Base-by-base conservation (phyloP, 768 basidiomycete genomes). In the Mrakia frigida region DNA sequence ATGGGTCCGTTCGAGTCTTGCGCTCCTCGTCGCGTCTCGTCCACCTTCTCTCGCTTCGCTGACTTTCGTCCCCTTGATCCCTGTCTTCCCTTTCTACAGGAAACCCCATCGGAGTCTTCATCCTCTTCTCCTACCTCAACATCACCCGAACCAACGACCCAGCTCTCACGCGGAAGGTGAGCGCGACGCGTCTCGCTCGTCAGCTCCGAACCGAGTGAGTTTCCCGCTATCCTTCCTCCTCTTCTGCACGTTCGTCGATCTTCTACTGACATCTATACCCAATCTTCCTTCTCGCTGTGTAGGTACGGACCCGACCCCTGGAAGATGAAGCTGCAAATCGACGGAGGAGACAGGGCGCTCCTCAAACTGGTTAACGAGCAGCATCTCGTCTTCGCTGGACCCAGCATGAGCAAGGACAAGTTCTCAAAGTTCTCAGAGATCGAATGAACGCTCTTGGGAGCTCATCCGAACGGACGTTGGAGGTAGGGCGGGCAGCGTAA, bases 221-320 rank as follows among this genome's bases (percentile, higher is more conserved):
- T 35, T 31, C 63, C 23, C n/a, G 18, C 25, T 10, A 6, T 50
- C 69, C 69, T 28, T 9, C 67, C 11, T 28, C n/a, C 28, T 9
- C 35, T 68, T n/a, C n/a, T n/a, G n/a, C n/a, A n/a, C n/a, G n/a
- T n/a, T n/a, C n/a, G n/a, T n/a, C n/a, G n/a, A n/a, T n/a, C n/a
- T n/a, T n/a, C n/a, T n/a, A n/a, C n/a, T n/a, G n/a, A n/a, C n/a
- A n/a, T n/a, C n/a, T n/a, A n/a, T n/a, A n/a, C n/a, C n/a, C n/a
- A n/a, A n/a, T 39, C 5, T 16, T 39, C 23, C 21, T 13, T 14
- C 25, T 43, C 28, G 11, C 14, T 10, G 41, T 23, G 14, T 28
- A 70, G 69, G 69, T 70, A 72, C 53, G 70, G 70, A 39, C n/a
- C 31, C 31, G 70, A 72, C 53, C 70, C 70, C 39, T 72, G 70